These are phyloP conservation scores for Rhododendron williamsianum DNA, from an alignment of 148 eudicot genomes.

Conservation along the genomic window DNA sequence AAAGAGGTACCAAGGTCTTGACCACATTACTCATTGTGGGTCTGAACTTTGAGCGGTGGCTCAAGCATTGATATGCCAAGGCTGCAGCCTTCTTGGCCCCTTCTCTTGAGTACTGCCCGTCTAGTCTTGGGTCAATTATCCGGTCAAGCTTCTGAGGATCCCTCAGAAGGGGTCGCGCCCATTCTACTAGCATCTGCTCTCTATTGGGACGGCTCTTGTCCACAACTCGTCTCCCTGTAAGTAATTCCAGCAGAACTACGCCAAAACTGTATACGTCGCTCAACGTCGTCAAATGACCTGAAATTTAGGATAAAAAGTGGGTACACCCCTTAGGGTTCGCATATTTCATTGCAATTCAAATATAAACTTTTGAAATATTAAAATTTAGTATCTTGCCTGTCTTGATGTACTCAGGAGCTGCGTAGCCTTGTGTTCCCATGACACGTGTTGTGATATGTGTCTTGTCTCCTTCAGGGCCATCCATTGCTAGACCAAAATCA, in stretches of 20 bases:
- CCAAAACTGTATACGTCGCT: slow-evolving; percentile 64
- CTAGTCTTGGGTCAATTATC: slow-evolving; percentile 47
- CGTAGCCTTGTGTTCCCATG: slow-evolving; percentile 16
- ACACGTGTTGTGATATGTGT: slow-evolving; percentile 10
- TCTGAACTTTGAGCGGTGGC: slow-evolving; percentile 40
- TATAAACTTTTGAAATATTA: background rate
- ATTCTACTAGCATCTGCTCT: slow-evolving; percentile 41
- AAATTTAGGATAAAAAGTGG: background rate
- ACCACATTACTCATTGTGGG: slow-evolving; percentile 46
- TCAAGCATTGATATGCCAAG: slow-evolving; percentile 52
- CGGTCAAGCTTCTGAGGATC: slow-evolving; percentile 27
- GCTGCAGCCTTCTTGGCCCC: slow-evolving; percentile 42
- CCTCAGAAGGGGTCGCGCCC: slow-evolving; percentile 38
- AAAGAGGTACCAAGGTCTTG: slow-evolving; percentile 31
- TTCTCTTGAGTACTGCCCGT: slow-evolving; percentile 36
- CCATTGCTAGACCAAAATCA: slow-evolving; percentile 19
- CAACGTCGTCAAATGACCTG: slow-evolving; percentile 47
- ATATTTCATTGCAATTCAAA: background rate
- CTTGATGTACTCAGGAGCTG: slow-evolving; percentile 12
- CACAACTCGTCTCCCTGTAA: slow-evolving; percentile 41
- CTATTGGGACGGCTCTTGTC: slow-evolving; percentile 42
- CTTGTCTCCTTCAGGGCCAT: slow-evolving; percentile 18
- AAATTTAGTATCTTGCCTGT: slow-evolving; percentile 3
- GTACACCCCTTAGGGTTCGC: background rate
- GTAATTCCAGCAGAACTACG: slow-evolving; percentile 42